Evolutionary conservation across 768 basidiomycete species (phyloP), one percentile per base, ranked within the genome.

Genomic region (Leccinum pellstonianum): DNA sequence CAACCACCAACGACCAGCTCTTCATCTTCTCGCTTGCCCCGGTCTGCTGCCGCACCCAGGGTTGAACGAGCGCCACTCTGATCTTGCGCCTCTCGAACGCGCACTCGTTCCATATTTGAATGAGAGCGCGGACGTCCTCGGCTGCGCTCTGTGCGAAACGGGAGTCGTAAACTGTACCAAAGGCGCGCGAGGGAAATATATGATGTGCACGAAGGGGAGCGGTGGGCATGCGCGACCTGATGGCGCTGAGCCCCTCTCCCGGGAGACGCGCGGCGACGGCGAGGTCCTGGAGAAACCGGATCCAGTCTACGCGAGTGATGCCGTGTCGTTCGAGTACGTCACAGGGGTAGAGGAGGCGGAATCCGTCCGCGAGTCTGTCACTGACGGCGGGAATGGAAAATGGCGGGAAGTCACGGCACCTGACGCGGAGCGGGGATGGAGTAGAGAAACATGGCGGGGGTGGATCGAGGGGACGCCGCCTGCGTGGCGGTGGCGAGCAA

Each of bases 81-180:
- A 73, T 56, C 57, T 71, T 73, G 37, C 72, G 71, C 31, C 72
- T 64, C 59, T 75, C 71, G 12, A 73, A 68, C 5, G 72, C 72
- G 59, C 72, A 68, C 55, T 73, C 62, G 23, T 75, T 73, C 72
- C 72, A 73, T 14, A 75, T 58, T 17, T 58, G 47, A 10, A 73
- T 48, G 31, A 73, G 63, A 7, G 71, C 70, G 52, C 62, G 57
- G 31, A 75, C 68, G 37, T 73, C 66, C 2, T 69, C 59, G 2
- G 52, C 21, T 1, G 62, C 60, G 43, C 21, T 64, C 41, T 65
- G 65, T 31, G 51, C 51, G 41, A 73, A 73, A 19, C 9, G 52
- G 0, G 57, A 21, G 52, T 73, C 65, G 50, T 73, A 73, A 9
- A 56, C 52, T 14, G 54, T 50, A 10, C 69, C 69, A 17, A 62